Percentiles rank a stretch among this genome's conserved stretches.
These are phyloP conservation scores for Ogataea salicorniae DNA, from an alignment of 805 yeast species.

Conservation along the genomic window DNA sequence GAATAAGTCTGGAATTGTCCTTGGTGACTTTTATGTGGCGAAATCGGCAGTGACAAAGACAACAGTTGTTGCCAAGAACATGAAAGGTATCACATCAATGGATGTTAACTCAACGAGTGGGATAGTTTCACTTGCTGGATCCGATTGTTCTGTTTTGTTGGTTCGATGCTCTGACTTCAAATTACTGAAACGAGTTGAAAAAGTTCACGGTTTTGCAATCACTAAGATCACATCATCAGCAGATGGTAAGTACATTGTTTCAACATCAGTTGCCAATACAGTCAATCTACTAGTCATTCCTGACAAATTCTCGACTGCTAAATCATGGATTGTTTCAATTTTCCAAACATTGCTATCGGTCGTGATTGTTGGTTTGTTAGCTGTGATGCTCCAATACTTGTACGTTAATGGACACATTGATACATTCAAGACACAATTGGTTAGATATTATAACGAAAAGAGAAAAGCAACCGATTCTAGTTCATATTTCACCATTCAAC, in stretches of 20 bases:
- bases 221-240: slow-evolving; percentile 69
- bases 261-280: slow-evolving; percentile 73
- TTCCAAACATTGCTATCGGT: slow-evolving; percentile 24
- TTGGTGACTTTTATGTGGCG: slow-evolving; percentile 40
- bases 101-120: slow-evolving; percentile 35
- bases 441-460: slow-evolving; percentile 19
- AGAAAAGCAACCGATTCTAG: slow-evolving; percentile 28
- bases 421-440: slow-evolving; percentile 15
- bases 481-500: slow-evolving; percentile 30
- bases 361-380: slow-evolving; percentile 20
- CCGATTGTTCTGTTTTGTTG: slow-evolving; percentile 63
- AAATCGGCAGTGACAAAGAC: slow-evolving; percentile 39
- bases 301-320: slow-evolving; percentile 37
- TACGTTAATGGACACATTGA: slow-evolving; percentile 27
- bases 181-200: slow-evolving; percentile 43
- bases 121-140: slow-evolving; percentile 53
- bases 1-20: slow-evolving; percentile 37
- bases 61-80: slow-evolving; percentile 38
- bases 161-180: slow-evolving; percentile 48
- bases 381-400: slow-evolving; percentile 24
- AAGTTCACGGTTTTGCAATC: slow-evolving; percentile 74
- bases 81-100: slow-evolving; percentile 53
- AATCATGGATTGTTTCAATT: slow-evolving; percentile 28
- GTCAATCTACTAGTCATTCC: slow-evolving; percentile 62
- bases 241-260: slow-evolving; percentile 59